Conservation (phyloP, 305 asterid species). For the Rubia tinctorum region DNA sequence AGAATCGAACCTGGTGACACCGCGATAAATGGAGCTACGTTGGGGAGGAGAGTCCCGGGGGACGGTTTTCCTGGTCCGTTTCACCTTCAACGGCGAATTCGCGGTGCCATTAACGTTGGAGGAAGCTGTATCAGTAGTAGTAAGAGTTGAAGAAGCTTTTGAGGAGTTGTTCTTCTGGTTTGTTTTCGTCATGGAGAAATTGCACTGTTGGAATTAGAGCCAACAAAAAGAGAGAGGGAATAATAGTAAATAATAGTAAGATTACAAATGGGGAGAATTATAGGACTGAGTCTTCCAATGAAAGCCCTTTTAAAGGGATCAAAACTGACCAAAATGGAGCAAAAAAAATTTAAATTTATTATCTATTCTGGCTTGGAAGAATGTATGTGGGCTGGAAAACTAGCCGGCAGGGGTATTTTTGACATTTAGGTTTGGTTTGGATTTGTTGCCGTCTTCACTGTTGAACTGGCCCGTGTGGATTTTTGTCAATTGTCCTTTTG, state of each 20-base stretch:
- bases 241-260: not conserved
- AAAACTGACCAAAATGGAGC: not conserved
- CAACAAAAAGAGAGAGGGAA: constrained; percentile 4
- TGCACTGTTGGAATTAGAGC: constrained; percentile 7
- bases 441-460: constrained; percentile 41
- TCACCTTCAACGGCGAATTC: constrained; percentile 31
- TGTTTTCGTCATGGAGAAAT: constrained; percentile 52
- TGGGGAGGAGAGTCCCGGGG: constrained; percentile 84
- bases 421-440: not conserved
- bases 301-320: constrained; percentile 51
- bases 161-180: constrained; percentile 26
- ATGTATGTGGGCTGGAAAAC: constrained; percentile 34
- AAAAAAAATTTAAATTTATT: too few species aligned
- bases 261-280: constrained; percentile 7
- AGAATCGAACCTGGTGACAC: constrained; percentile 59
- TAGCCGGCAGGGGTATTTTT: constrained; percentile 33
- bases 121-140: not conserved
- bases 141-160: not conserved
- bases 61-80: constrained; percentile 76
- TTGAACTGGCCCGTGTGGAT: constrained; percentile 35
- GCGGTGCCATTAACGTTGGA: not conserved
- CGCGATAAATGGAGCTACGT: constrained; percentile 75
- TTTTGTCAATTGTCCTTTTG: constrained; percentile 41
- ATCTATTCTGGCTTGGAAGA: constrained; percentile 14
- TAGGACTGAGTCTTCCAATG: constrained; percentile 53